Evolutionary conservation across 306 rosid species (phyloP).

Genomic region (Herpetospermum pedunculosum): DNA sequence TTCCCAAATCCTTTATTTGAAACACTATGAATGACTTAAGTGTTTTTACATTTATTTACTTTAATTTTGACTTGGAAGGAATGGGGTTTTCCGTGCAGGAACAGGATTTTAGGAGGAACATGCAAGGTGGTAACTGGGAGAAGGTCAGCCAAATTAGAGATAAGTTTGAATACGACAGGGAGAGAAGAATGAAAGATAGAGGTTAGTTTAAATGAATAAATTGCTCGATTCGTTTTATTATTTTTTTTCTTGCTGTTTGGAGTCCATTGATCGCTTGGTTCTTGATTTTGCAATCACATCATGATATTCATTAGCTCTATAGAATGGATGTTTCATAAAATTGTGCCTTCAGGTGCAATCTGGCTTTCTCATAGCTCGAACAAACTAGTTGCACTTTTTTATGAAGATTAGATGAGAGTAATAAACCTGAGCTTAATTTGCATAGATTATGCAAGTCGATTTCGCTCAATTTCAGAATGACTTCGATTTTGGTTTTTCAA

Average conservation of each 20-base stretch:
- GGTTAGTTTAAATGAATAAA: slow-evolving; percentile 33
- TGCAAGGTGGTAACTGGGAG: slow-evolving; percentile 47
- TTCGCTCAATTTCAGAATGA: neutral
- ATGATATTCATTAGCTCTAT: neutral
- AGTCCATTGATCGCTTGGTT: neutral
- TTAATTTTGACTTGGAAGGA: slow-evolving; percentile 10
- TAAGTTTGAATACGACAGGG: slow-evolving; percentile 88
- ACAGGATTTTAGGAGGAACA: slow-evolving; percentile 37
- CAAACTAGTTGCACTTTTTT: neutral
- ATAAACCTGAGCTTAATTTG: neutral
- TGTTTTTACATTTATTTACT: neutral
- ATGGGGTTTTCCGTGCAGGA: slow-evolving; percentile 42
- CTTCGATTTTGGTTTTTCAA: neutral
- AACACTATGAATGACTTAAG: neutral
- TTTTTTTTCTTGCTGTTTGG: neutral
- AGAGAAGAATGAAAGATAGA: slow-evolving; percentile 81
- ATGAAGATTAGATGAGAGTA: neutral
- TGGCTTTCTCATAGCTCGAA: neutral
- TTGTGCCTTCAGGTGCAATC: neutral
- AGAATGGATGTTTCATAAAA: neutral
- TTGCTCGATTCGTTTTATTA: neutral
- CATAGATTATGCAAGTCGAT: neutral
- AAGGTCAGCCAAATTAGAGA: slow-evolving; percentile 66
- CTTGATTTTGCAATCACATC: neutral
- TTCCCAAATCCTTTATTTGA: neutral